Conservation (phyloP, 139 green algal genomes). For the Yamagishiella unicocca region DNA sequence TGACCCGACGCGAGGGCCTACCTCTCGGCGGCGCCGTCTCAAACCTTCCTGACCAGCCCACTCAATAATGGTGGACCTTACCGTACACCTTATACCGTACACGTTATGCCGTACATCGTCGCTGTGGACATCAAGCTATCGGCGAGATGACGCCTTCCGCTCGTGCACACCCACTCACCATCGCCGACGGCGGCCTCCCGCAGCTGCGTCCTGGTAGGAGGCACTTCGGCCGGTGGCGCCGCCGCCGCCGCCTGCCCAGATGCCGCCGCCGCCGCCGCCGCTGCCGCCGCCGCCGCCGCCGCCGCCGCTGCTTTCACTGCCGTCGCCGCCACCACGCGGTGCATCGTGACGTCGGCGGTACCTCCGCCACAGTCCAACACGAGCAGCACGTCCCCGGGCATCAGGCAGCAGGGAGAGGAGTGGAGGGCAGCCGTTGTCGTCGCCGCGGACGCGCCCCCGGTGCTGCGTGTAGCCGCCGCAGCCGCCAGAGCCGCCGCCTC, state of each 20-base stretch:
- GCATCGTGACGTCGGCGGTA: slow-evolving; percentile 34
- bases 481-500: slow-evolving; percentile 21
- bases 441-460: neutral
- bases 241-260: neutral
- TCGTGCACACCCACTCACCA: neutral
- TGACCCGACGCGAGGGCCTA: no score
- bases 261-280: neutral
- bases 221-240: no score
- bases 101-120: no score
- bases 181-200: neutral
- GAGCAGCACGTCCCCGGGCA: slow-evolving; percentile 13
- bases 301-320: neutral
- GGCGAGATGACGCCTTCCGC: no score
- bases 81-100: no score
- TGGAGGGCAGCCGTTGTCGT: neutral
- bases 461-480: neutral
- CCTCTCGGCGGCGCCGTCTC: no score
- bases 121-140: no score
- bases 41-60: no score
- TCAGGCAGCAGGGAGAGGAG: neutral
- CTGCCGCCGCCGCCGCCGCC: slow-evolving; percentile 6
- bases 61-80: no score
- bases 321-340: neutral
- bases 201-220: slow-evolving; percentile 17
- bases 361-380: slow-evolving; percentile 41